A percentile compares a stretch with the other conserved stretches of the same genome.
These are phyloP conservation scores for Gloeopeniophorella convolvens DNA, from an alignment of 768 basidiomycete genomes.

Conservation along the genomic window DNA sequence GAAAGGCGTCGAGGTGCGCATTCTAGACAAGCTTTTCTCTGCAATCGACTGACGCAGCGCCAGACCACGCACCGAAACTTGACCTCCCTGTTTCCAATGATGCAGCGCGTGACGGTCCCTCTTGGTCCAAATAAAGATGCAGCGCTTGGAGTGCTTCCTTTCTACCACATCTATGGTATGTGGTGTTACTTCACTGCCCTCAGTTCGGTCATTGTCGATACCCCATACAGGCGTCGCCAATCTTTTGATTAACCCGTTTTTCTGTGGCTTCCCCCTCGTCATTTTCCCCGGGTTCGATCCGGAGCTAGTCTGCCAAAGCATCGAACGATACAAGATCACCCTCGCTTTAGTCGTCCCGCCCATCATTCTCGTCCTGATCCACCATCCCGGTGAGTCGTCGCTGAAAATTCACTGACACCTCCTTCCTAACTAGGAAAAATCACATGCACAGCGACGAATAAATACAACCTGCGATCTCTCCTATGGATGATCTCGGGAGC, in stretches of 20 bases:
- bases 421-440: not conserved
- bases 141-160: slow-evolving; percentile 60
- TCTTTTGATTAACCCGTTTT: slow-evolving; percentile 53
- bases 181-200: slow-evolving; percentile 28
- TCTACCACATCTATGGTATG: slow-evolving; percentile 44
- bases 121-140: slow-evolving; percentile 38
- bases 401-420: not conserved
- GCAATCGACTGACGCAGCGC: not conserved
- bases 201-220: slow-evolving; percentile 35
- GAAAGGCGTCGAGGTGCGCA: slow-evolving; percentile 51
- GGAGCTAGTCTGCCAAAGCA: slow-evolving; percentile 51
- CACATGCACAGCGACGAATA: slow-evolving; percentile 42
- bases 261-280: slow-evolving; percentile 43
- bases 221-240: slow-evolving; percentile 45
- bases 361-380: slow-evolving; percentile 67
- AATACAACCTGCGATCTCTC: slow-evolving; percentile 62
- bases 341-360: slow-evolving; percentile 67
- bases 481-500: slow-evolving; percentile 63
- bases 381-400: slow-evolving; percentile 51
- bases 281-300: slow-evolving; percentile 71
- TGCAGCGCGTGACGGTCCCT: slow-evolving; percentile 38
- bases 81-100: slow-evolving; percentile 48
- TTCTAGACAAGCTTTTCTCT: not conserved
- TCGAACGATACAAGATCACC: slow-evolving; percentile 61
- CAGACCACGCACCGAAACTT: slow-evolving; percentile 68